A percentile compares a stretch with the other conserved stretches of the same genome.
Evolutionary conservation across 2,329 filamentous ascomycete genomes (phyloP).

Genomic region (Hypoxylon sp.): DNA sequence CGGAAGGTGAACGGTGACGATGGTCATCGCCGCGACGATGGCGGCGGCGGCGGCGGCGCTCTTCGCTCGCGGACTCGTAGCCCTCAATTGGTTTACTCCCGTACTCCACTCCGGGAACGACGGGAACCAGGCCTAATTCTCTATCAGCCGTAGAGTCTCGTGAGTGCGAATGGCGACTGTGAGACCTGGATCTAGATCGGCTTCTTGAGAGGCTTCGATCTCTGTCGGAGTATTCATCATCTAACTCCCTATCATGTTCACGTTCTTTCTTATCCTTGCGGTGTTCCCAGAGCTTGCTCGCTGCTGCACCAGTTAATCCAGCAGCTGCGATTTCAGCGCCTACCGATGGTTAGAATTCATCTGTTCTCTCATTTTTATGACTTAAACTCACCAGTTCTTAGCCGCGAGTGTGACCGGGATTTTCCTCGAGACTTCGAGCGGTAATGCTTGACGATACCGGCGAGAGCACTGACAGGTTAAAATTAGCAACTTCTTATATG

Average conservation of each 20-base stretch:
- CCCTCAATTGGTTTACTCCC: constrained; percentile 64
- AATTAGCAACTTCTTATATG: no score
- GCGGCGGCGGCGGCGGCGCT: constrained; percentile 51
- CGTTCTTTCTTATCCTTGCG: constrained; percentile 68
- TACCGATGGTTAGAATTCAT: constrained; percentile 31
- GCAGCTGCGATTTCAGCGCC: constrained; percentile 67
- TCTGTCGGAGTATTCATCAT: constrained; percentile 47
- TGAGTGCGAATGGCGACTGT: constrained; percentile 55
- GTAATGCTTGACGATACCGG: constrained; percentile 66
- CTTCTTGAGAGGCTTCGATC: constrained; percentile 59
- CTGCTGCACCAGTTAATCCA: constrained; percentile 67
- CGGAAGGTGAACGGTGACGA: constrained; percentile 49
- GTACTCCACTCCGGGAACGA: constrained; percentile 64
- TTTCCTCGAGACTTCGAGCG: constrained; percentile 58
- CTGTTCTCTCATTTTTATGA: background rate
- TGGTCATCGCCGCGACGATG: constrained; percentile 51
- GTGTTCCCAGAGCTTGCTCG: constrained; percentile 68
- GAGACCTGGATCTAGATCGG: constrained; percentile 48
- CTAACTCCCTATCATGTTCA: constrained; percentile 48
- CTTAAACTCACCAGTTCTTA: constrained; percentile 52
- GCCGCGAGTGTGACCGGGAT: constrained; percentile 52
- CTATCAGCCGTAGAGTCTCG: constrained; percentile 65
- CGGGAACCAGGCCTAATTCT: constrained; percentile 66
- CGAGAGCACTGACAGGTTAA: constrained; percentile 56
- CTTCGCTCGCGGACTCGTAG: constrained; percentile 61